These are phyloP conservation scores for Scutellaria barbata DNA, from an alignment of 257 asterid species.

Conservation along the genomic window DNA sequence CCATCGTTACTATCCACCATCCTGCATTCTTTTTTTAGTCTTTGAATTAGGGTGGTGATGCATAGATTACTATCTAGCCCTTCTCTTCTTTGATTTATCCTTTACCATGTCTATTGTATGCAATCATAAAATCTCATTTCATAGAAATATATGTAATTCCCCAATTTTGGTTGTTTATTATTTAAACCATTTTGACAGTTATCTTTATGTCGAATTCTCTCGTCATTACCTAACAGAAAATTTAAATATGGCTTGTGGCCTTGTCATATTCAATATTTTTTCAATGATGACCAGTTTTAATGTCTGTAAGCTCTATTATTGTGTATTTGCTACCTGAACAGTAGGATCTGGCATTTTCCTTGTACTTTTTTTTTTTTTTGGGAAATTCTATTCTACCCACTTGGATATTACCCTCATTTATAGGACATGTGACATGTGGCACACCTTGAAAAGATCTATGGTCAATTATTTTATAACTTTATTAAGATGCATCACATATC, in stretches of 20 bases:
- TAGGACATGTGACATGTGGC: too few species aligned
- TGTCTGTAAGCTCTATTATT: constrained; percentile 11
- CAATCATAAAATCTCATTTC: constrained; percentile 12
- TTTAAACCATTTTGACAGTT: constrained; percentile 19
- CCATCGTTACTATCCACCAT: constrained; percentile 24
- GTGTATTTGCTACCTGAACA: neutral
- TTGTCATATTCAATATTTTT: constrained; percentile 3
- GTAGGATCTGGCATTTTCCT: neutral
- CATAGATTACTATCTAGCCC: constrained; percentile 32
- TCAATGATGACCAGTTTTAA: constrained; percentile 10
- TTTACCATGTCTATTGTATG: constrained; percentile 31
- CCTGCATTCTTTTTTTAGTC: constrained; percentile 32
- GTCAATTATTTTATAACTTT: too few species aligned
- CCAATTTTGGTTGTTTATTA: constrained; percentile 39
- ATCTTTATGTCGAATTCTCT: constrained; percentile 19
- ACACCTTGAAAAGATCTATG: too few species aligned
- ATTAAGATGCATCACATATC: too few species aligned
- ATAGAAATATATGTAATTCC: constrained; percentile 32
- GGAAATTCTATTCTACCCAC: too few species aligned
- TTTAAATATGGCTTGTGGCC: neutral
- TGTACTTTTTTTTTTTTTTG: too few species aligned
- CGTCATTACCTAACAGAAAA: neutral
- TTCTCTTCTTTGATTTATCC: constrained; percentile 19
- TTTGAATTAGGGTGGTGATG: constrained; percentile 39
- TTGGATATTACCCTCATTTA: too few species aligned